Evolutionary conservation across 331 rosid genomes (phyloP).

Genomic region (Rosa hybrid): DNA sequence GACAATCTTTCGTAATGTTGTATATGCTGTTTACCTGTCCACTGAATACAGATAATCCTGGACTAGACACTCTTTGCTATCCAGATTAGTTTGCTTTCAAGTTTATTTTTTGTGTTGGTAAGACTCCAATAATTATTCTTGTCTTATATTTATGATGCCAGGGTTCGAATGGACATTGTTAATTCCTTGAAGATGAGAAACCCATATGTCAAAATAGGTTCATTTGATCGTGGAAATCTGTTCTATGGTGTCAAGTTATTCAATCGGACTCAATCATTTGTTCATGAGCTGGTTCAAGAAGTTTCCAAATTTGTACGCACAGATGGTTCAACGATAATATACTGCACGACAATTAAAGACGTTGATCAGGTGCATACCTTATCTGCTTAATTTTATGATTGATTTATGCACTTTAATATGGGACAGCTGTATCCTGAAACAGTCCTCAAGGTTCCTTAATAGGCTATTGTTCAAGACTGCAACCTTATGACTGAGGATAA

Average conservation of each 20-base stretch:
- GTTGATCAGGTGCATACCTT: conserved; percentile 66
- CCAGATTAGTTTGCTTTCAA: neutral
- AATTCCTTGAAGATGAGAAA: conserved; percentile 70
- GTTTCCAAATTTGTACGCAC: conserved; percentile 52
- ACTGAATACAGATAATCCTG: neutral
- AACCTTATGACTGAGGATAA: neutral
- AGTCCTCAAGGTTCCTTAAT: neutral
- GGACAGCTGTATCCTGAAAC: neutral
- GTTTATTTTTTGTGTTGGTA: neutral
- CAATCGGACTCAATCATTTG: conserved; percentile 56
- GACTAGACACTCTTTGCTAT: neutral
- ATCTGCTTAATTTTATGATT: conserved; percentile 3
- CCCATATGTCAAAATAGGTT: conserved; percentile 70
- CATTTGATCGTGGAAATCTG: conserved; percentile 83
- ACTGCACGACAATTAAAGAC: conserved; percentile 87
- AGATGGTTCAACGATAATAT: conserved; percentile 77
- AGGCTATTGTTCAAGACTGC: neutral
- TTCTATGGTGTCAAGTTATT: conserved; percentile 80
- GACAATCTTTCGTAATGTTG: neutral
- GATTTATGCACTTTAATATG: conserved; percentile 3
- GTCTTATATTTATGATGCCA: conserved; percentile 19
- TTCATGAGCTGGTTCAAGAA: conserved; percentile 68
- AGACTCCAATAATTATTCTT: neutral
- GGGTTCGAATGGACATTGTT: conserved; percentile 77
- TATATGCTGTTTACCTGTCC: neutral